Evolutionary conservation across 768 basidiomycete genomes (phyloP).

Genomic region (Boletus vinaceobasis): DNA sequence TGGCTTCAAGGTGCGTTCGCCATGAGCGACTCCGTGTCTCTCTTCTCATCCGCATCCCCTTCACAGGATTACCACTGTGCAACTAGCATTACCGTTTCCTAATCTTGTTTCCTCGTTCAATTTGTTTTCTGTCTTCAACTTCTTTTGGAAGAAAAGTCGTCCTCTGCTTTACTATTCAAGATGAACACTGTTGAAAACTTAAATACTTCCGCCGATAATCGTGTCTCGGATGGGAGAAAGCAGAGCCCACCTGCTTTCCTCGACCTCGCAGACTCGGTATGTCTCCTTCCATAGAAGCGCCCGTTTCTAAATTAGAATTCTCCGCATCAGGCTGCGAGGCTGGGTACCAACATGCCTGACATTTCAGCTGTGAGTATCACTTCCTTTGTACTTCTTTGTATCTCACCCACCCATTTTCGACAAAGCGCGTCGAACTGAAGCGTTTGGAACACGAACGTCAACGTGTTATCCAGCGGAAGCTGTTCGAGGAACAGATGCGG

Average conservation of each 20-base stretch:
- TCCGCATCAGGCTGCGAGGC: slow-evolving; percentile 62
- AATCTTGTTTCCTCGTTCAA: slow-evolving; percentile 46
- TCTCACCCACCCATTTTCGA: slow-evolving; percentile 8
- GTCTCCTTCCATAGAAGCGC: slow-evolving; percentile 32
- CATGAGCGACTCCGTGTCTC: slow-evolving; percentile 12
- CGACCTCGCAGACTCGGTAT: slow-evolving; percentile 89
- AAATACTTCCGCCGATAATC: slow-evolving; percentile 72
- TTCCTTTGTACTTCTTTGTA: neutral
- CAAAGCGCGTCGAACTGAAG: slow-evolving; percentile 84
- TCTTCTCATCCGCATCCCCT: slow-evolving; percentile 21
- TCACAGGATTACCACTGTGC: slow-evolving; percentile 60
- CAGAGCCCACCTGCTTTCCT: slow-evolving; percentile 90
- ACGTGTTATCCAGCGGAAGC: slow-evolving; percentile 77
- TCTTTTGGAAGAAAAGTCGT: slow-evolving; percentile 51
- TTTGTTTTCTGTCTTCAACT: slow-evolving; percentile 52
- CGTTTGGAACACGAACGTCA: slow-evolving; percentile 85
- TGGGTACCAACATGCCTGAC: slow-evolving; percentile 85
- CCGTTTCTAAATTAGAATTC: slow-evolving; percentile 2
- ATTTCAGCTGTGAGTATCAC: slow-evolving; percentile 68
- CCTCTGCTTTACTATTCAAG: slow-evolving; percentile 42
- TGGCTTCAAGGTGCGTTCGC: slow-evolving; percentile 58
- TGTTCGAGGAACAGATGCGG: slow-evolving; percentile 97
- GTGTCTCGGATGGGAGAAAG: slow-evolving; percentile 67
- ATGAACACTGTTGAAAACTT: slow-evolving; percentile 74
- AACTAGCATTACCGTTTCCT: slow-evolving; percentile 56